phyloP scores from a whole-genome alignment of 2,329 filamentous ascomycete species.

The Monilinia polystroma region DNA sequence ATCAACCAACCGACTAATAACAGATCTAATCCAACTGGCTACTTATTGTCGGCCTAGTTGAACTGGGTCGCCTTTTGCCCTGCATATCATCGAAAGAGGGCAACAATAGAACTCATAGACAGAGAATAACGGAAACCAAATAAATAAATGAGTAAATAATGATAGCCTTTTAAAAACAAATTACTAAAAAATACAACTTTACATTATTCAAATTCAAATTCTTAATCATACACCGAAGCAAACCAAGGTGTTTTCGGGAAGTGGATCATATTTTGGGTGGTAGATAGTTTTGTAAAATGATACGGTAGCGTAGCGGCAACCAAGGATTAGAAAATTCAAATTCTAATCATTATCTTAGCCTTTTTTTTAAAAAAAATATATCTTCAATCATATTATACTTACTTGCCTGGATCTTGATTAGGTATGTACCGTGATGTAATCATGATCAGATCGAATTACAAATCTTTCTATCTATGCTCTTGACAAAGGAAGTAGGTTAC shows the following conservation, averaged over 20 bases:
- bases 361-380: not conserved
- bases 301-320: not conserved
- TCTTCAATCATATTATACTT: not conserved
- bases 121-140: not conserved
- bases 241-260: conserved; percentile 1
- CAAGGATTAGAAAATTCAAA: not conserved
- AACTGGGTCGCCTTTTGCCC: conserved; percentile 1
- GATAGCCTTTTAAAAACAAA: too few species aligned
- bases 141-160: not conserved
- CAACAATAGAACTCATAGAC: not conserved
- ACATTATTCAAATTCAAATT: not conserved
- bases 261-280: conserved; percentile 1
- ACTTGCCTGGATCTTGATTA: not conserved
- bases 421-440: not conserved
- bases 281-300: not conserved
- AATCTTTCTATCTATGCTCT: conserved; percentile 9
- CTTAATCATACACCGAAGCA: not conserved
- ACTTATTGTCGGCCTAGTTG: not conserved
- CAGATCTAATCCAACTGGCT: too few species aligned
- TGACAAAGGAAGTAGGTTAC: not conserved
- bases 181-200: not conserved
- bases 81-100: not conserved
- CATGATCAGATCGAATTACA: conserved; percentile 5
- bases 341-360: too few species aligned
- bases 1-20: too few species aligned